Evolutionary conservation across 768 basidiomycete genomes (phyloP), one percentile per base, ranked within the genome.

Genomic region (Glaciozyma antarctica): DNA sequence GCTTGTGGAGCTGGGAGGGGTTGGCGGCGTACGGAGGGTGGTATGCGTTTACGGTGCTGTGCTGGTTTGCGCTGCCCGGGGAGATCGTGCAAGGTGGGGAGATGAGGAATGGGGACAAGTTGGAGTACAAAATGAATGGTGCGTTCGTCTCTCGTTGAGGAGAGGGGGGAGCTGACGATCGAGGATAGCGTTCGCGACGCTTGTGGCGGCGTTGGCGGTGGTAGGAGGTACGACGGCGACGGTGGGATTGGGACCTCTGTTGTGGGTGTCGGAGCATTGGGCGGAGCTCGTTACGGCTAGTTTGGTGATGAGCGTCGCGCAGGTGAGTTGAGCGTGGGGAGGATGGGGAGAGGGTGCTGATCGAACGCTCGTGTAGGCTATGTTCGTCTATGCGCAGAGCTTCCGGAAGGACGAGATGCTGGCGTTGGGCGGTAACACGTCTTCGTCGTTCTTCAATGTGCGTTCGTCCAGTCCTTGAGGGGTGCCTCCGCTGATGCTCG

Each of bases 51-150:
- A 86, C 84, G 69, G 82, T 97, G 56, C 77, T 83, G 3, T 81
- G 88, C 4, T 97, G 93, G 92, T 80, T 79, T 7, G 72, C 90
- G 57, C 78, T 98, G 17, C 95, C 84, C 22, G 84, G 83, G 6
- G 86, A 88, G 65, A 80, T 80, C 78, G 80, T 90, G 8, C 79
- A 86, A 55, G 90, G 90, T 28, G 82, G 79, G 30, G 78, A 80
- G 12, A 76, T 94, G 71, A 82, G 95, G 54, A 85, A 84, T 49
- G 93, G 93, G 0, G 80, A 79, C 61, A 85, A 81, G 75, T 77
- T 81, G 65, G 60, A 5, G 38, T 99, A 99, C 81, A 97, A 89
- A 79, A 90, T 95, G 65, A 98, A 99, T 78, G 93, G 93, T 92
- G 74, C 71, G 82, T 54, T 15, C 10, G 43, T 28, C 47, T 49